A percentile compares a stretch with the other conserved stretches of the same genome.
Evolutionary conservation across 2,329 filamentous ascomycete genomes (phyloP).

Genomic region (Fusarium nygamai): DNA sequence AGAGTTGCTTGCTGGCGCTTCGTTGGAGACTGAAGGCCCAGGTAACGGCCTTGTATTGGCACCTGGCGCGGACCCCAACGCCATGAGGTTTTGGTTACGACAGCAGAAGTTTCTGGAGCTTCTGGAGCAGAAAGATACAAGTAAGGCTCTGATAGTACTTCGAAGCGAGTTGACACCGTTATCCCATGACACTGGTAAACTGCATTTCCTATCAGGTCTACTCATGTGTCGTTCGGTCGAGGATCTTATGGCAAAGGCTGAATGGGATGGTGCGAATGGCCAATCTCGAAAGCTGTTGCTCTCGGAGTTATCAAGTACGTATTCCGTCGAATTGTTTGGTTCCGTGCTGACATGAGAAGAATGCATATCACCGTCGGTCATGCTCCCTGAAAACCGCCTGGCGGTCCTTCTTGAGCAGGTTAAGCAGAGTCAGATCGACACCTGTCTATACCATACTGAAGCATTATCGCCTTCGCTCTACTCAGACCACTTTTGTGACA

Average conservation of each 20-base stretch:
- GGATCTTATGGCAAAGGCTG: conserved; percentile 78
- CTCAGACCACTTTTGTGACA: conserved; percentile 85
- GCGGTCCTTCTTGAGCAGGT: conserved; percentile 84
- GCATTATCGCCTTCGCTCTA: conserved; percentile 83
- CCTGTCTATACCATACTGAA: conserved; percentile 90
- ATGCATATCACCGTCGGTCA: conserved; percentile 94
- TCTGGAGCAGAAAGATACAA: conserved; percentile 79
- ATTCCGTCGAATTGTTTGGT: neutral
- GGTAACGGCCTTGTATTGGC: conserved; percentile 76
- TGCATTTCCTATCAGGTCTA: conserved; percentile 87
- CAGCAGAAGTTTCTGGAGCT: conserved; percentile 96
- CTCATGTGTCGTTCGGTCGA: conserved; percentile 87
- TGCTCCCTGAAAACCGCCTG: conserved; percentile 93
- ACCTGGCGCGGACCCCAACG: conserved; percentile 76
- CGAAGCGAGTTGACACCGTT: conserved; percentile 88
- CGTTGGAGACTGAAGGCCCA: conserved; percentile 47
- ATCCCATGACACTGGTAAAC: conserved; percentile 77
- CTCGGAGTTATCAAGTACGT: conserved; percentile 83
- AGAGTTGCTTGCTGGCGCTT: conserved; percentile 72
- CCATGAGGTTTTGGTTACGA: conserved; percentile 88
- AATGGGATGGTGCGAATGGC: conserved; percentile 85
- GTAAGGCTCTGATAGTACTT: conserved; percentile 81
- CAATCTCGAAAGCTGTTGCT: conserved; percentile 79
- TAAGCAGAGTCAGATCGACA: conserved; percentile 83
- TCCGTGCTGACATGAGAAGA: conserved; percentile 60